These are phyloP conservation scores for Termitomyces sp. DNA, from an alignment of 768 basidiomycete genomes.

Conservation along the genomic window DNA sequence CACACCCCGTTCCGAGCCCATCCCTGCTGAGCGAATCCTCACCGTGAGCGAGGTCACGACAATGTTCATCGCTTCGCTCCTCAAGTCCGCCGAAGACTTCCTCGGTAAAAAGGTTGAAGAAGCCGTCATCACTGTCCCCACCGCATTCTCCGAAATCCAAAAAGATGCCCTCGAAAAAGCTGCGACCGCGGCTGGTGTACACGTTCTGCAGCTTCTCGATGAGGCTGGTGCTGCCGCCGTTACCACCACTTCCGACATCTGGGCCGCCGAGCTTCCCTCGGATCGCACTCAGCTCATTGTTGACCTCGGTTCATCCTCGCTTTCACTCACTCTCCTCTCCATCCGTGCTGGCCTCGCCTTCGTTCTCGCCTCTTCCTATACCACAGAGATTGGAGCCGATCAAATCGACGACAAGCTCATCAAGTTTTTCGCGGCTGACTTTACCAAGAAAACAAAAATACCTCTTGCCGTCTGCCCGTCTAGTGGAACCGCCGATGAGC, in stretches of 20 bases:
- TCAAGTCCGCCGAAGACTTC: conserved; percentile 88
- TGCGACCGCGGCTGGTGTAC: conserved; percentile 77
- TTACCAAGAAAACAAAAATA: conserved; percentile 92
- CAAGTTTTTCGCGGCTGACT: conserved; percentile 92
- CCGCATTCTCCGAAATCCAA: conserved; percentile 70
- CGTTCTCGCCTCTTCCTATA: conserved; percentile 53
- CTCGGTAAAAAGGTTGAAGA: conserved; percentile 76
- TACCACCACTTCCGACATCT: conserved; percentile 47
- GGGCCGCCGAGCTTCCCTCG: conserved; percentile 37
- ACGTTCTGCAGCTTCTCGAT: conserved; percentile 83
- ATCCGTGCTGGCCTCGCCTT: conserved; percentile 72
- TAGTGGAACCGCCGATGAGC: conserved; percentile 58
- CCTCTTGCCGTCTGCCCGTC: conserved; percentile 65
- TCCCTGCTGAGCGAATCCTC: conserved; percentile 63
- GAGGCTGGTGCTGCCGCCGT: conserved; percentile 79
- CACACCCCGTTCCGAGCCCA: conserved; percentile 74
- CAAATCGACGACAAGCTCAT: conserved; percentile 80
- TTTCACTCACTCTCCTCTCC: conserved; percentile 48
- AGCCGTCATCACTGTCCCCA: conserved; percentile 82
- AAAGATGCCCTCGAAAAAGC: conserved; percentile 70
- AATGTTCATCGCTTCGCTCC: conserved; percentile 81
- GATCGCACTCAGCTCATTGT: conserved; percentile 82
- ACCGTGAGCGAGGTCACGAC: conserved; percentile 82
- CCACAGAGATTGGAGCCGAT: conserved; percentile 57
- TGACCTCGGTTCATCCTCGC: conserved; percentile 77